Conservation (phyloP, 352 stramenopile species). For the Phytophthora vignae region DNA sequence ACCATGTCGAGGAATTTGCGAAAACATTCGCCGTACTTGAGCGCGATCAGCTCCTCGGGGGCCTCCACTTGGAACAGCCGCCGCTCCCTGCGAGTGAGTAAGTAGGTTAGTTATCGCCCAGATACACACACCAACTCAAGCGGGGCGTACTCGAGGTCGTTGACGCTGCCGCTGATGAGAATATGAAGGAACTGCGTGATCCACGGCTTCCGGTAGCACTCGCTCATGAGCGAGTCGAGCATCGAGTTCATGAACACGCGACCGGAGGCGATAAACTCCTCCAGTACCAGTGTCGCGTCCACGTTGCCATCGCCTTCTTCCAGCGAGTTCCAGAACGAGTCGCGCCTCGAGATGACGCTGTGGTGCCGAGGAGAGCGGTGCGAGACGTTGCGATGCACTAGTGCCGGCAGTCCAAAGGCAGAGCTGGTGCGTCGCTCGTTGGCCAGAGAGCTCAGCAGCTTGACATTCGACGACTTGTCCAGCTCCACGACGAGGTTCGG, state of each 20-base stretch:
- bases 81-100: constrained; percentile 46
- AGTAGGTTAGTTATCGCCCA: constrained; percentile 12
- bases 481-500: constrained; percentile 81
- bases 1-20: constrained; percentile 78
- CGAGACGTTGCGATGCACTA: constrained; percentile 51
- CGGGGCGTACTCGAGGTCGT: constrained; percentile 58
- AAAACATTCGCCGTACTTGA: constrained; percentile 67
- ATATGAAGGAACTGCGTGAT: constrained; percentile 74
- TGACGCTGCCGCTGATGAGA: constrained; percentile 63
- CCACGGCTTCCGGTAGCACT: constrained; percentile 84
- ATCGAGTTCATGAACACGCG: constrained; percentile 81
- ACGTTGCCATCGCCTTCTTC: constrained; percentile 46
- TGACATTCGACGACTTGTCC: constrained; percentile 79
- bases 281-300: constrained; percentile 59
- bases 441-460: constrained; percentile 72
- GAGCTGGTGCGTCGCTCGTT: constrained; percentile 57
- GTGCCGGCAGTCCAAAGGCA: constrained; percentile 48
- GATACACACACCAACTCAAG: background rate
- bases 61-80: constrained; percentile 76
- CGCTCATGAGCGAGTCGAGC: constrained; percentile 77
- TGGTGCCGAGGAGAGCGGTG: constrained; percentile 55
- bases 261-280: constrained; percentile 78
- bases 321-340: constrained; percentile 49
- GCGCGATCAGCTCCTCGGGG: constrained; percentile 53
- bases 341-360: constrained; percentile 39